Base-by-base conservation (phyloP, 1,284 basidiomycete genomes). In the Sphagnurus paluster region DNA sequence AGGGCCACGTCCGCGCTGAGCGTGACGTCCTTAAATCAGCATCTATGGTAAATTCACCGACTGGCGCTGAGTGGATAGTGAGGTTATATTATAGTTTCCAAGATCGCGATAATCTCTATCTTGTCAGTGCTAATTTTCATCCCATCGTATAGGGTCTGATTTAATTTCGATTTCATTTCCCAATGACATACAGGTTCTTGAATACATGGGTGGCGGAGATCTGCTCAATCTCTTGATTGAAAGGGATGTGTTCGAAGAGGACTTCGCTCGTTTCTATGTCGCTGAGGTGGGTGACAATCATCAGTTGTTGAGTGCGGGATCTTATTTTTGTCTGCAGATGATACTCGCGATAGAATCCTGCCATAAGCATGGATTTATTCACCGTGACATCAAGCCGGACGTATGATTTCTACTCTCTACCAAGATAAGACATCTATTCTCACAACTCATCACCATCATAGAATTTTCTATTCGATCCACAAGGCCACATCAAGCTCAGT, bases 201-300 rank as follows among this genome's bases (percentile, higher is more conserved):
- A 96, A 61, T 97, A 87, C 67, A 96, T 97, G 92, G 91, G 91
- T 50, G 94, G 95, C 45, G 93, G 95, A 47, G 95, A 98, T 73
- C 79, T 98, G 56, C 80, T 99, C 42, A 97, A 97, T 64, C 81
- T 98, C 52, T 77, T 98, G 59, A 97, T 98, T 58, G 91, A 97
- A 67, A 76, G 87, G 51, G 95, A 98, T 65, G 85, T 92, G 32
- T 98, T 98, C 61, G 85, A 92, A 50, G 96, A 98, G 74, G 78
- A 87, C 54, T 95, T 97, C 73, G 90, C 95, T 38, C 80, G 86
- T 52, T 98, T 98, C 74, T 98, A 98, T 72, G 80, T 96, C 44
- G 91, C 94, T 48, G 95, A 98, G 80, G 88, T 89, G 39, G 44
- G 49, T 69, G 44, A 49, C 38, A 54, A 43, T 34, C 41, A 21